Percentiles rank a stretch among this genome's conserved stretches.
These are phyloP conservation scores for Tolypocladium tundrense DNA, from an alignment of 2,329 filamentous ascomycete genomes.

Conservation along the genomic window DNA sequence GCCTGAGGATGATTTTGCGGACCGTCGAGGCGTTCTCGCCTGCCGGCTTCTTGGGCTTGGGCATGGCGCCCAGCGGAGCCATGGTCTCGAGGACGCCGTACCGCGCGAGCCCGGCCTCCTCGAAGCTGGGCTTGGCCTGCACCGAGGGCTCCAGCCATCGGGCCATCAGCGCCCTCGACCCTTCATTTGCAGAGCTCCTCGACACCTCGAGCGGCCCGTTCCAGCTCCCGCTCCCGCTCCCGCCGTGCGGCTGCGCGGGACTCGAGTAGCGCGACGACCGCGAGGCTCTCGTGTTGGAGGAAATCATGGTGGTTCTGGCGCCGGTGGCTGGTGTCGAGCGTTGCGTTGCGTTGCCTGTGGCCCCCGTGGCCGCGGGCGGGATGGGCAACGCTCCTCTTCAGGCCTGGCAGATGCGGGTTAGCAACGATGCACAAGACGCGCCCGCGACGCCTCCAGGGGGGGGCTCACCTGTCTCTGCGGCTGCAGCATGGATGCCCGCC, in stretches of 20 bases:
- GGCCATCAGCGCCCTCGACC: slow-evolving; percentile 40
- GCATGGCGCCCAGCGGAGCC: slow-evolving; percentile 68
- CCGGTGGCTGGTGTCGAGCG: not conserved
- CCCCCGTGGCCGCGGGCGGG: slow-evolving; percentile 10
- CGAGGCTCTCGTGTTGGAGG: slow-evolving; percentile 36
- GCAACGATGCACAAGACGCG: slow-evolving; percentile 4
- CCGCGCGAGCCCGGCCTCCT: slow-evolving; percentile 64
- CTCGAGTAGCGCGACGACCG: slow-evolving; percentile 47
- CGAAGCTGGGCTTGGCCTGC: slow-evolving; percentile 59
- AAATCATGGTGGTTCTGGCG: slow-evolving; percentile 18
- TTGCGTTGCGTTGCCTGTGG: slow-evolving; percentile 4
- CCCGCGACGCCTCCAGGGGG: not conserved
- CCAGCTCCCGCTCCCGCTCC: slow-evolving; percentile 8
- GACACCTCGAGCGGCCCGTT: slow-evolving; percentile 26
- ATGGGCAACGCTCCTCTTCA: slow-evolving; percentile 20
- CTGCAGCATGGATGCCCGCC: slow-evolving; percentile 21
- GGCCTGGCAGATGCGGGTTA: slow-evolving; percentile 10
- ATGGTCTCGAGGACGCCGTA: slow-evolving; percentile 74
- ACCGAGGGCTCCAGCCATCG: slow-evolving; percentile 49
- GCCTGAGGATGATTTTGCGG: slow-evolving; percentile 36
- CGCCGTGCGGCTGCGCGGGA: slow-evolving; percentile 26
- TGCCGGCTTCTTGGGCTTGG: slow-evolving; percentile 39
- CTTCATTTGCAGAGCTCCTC: slow-evolving; percentile 23
- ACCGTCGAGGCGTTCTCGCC: slow-evolving; percentile 14
- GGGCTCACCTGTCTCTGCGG: slow-evolving; percentile 17